Conservation (phyloP, 164 flowering plant species). For the Akebia trifoliata region DNA sequence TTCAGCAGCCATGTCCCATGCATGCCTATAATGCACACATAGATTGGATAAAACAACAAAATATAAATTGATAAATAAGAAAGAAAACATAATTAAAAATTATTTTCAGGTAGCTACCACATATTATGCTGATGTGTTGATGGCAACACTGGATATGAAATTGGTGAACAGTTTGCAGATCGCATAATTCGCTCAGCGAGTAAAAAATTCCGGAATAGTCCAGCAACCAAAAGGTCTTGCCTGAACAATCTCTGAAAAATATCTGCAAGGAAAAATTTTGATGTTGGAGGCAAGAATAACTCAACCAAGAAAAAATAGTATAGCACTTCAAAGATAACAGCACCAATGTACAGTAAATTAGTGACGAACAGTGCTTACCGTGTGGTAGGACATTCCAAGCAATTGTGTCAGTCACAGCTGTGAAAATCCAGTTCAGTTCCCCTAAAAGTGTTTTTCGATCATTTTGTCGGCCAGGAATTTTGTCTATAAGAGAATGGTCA, state of each 20-base stretch:
- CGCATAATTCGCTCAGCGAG: constrained; percentile 99
- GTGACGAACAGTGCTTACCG: constrained; percentile 37
- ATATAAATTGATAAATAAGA: not conserved
- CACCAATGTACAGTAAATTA: not conserved
- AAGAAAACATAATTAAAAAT: not conserved
- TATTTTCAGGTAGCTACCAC: constrained; percentile 53
- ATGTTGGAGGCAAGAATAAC: not conserved
- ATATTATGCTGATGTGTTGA: constrained; percentile 99
- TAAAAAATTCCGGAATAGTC: constrained; percentile 86
- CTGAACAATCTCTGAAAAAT: constrained; percentile 92
- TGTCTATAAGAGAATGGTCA: constrained; percentile 70
- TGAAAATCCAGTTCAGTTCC: constrained; percentile 97
- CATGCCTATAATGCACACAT: constrained; percentile 60
- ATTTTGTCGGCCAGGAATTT: constrained; percentile 94
- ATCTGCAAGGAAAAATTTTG: constrained; percentile 48
- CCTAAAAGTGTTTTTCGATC: constrained; percentile 94
- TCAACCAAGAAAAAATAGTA: not conserved
- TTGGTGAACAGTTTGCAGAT: constrained; percentile 93
- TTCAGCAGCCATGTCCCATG: constrained; percentile 99
- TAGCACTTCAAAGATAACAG: not conserved
- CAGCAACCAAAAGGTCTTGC: constrained; percentile 94
- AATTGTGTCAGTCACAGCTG: constrained; percentile 97
- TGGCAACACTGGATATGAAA: constrained; percentile 87
- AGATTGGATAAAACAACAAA: constrained; percentile 10
- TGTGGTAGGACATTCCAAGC: constrained; percentile 99